Percentiles rank a stretch among this genome's conserved stretches.
Evolutionary conservation across 179 eudicot species (phyloP).

Genomic region (Corrigiola litoralis): DNA sequence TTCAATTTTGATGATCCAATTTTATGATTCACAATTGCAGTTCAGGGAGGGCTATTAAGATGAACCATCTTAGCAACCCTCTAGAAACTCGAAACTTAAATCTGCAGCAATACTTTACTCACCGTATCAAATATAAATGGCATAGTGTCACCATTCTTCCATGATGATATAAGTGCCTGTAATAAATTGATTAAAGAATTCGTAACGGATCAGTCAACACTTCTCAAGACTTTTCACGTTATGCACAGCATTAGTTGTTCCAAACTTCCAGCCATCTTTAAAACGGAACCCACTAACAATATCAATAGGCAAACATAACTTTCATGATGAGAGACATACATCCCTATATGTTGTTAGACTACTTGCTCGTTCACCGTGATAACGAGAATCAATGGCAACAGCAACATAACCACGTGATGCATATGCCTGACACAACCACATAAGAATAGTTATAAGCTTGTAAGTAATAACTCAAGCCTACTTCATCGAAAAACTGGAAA

Average conservation of each 20-base stretch:
- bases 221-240: not conserved
- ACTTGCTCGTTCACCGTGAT: conserved; percentile 93
- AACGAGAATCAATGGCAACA: conserved; percentile 93
- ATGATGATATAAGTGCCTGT: conserved; percentile 91
- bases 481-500: not conserved
- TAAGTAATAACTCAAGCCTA: not conserved
- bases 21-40: not conserved
- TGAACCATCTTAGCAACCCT: not conserved
- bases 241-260: not conserved
- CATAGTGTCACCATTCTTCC: conserved; percentile 93
- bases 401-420: conserved; percentile 93
- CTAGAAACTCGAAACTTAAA: not conserved
- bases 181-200: conserved; percentile 13
- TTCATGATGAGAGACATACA: conserved; percentile 33
- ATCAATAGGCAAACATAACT: not conserved
- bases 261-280: not conserved
- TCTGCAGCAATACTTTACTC: no score
- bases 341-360: conserved; percentile 70
- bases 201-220: not conserved
- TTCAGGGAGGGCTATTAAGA: not conserved
- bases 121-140: conserved; percentile 95
- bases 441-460: not conserved
- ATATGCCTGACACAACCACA: conserved; percentile 60
- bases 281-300: not conserved
- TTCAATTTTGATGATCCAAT: not conserved